Base-by-base conservation (phyloP, 805 yeast species). In the Jamesozyma lodderae region DNA sequence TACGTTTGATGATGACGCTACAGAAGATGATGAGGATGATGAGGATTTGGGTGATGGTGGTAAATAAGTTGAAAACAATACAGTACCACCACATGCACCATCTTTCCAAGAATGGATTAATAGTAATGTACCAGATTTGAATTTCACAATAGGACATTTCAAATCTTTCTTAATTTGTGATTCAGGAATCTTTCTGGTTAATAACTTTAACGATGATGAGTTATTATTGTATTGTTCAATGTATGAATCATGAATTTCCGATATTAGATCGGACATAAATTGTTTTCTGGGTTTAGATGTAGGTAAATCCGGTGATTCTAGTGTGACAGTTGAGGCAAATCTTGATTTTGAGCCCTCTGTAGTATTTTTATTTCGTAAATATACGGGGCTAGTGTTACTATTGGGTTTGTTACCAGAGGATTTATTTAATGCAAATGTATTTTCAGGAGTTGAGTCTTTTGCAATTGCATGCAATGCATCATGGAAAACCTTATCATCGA, bases 31-130 rank as follows among this genome's bases (percentile, higher is more conserved):
- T 4, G 36, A 22, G 1, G 23, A 22, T 11, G 6, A 3, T 5
- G 27, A 15, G 4, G 36, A 19, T 18, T 24, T 24, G 6, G 33
- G 17, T 13, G 58, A 43, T 13, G 56, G 48, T 11, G 63, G 60
- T 26, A 59, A 37, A 23, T 45, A 44, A 5, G 58, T 55, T 2
- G 60, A 52, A 26, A 51, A 59, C 7, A 57, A 31, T 1, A 57
- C 60, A 6, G 51, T 48, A 6, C 59, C 62, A 2, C 62, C 62
- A 37, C 55, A 53, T 0, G 57, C 38, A 14, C 53, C 52, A 37
- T 51, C 52, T 22, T 47, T 43, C 63, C 63, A 59, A 32, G 46
- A 43, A 36, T 59, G 60, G 2, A 59, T 52, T 4, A 54, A 42
- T 3, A 59, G 26, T 16, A 57, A 27, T 5, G 48, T 47, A 6